Base-by-base conservation (phyloP, 371 early-diverging fungal species). In the Mortierella sp. region DNA sequence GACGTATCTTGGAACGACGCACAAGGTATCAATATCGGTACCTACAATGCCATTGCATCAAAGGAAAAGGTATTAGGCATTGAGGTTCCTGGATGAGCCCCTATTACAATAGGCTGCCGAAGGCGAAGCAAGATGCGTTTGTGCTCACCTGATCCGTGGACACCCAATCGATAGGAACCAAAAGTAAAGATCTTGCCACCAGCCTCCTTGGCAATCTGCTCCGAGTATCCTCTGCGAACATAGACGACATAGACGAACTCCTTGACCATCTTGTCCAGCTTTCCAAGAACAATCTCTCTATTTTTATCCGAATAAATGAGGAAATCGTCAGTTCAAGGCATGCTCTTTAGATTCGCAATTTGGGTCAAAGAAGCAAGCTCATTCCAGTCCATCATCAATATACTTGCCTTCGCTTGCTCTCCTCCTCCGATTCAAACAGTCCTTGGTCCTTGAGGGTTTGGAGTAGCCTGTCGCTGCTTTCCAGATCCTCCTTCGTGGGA, bases 141-240 rank as follows among this genome's bases (percentile, higher is more conserved):
- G 26, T 31, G 14, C 83, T 73, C 90, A 92, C 98, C 97, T 79
- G 95, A 92, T 37, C 96, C 96, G 89, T 99, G 99, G 1, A 99
- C 99, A 31, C 99, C 99, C 13, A 99, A 91, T 59, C 99, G 92
- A 88, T 98, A 99, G 72, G 99, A 99, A 14, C 99, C 99, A 90
- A 98, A 99, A 0, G 99, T 99, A 87, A 97, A 99, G 55, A 99
- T 99, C 89, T 98, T 98, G 51, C 99, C 99, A 57, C 98, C 98
- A 55, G 95, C 96, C 74, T 96, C 95, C 72, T 89, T 92, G 3
- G 98, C 98, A 37, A 96, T 82, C 16, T 93, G 88, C 80, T 96
- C 98, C 24, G 96, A 93, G 44, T 96, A 90, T 24, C 92, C 92
- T 72, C 91, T 89, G 73, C 94, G 93, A 46, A 93, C 82, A 59